A percentile compares a stretch with the other conserved stretches of the same genome.
These are phyloP conservation scores for Hypomontagnella monticulosa DNA, from an alignment of 495 filamentous ascomycete species.

Conservation along the genomic window DNA sequence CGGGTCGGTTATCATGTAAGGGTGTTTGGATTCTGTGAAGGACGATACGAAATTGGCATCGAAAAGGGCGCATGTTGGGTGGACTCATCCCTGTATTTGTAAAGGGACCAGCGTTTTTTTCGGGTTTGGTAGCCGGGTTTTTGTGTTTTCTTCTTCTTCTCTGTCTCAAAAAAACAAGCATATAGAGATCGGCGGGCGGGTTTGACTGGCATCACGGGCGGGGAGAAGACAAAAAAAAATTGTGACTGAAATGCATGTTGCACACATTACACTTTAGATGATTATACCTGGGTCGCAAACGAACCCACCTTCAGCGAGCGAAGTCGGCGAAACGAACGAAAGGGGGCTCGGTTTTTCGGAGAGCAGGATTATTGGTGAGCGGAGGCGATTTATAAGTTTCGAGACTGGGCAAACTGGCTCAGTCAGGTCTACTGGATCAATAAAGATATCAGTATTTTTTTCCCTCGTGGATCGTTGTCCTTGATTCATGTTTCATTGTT, in stretches of 20 bases:
- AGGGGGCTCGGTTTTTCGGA: not conserved
- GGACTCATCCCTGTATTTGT: constrained; percentile 21
- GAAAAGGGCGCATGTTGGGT: constrained; percentile 32
- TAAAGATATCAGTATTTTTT: constrained; percentile 23
- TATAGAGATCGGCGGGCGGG: constrained; percentile 29
- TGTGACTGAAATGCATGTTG: constrained; percentile 17
- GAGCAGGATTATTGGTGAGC: constrained; percentile 9
- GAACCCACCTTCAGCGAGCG: constrained; percentile 12
- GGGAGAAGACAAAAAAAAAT: constrained; percentile 24
- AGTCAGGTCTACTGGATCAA: constrained; percentile 31
- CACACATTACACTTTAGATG: constrained; percentile 28
- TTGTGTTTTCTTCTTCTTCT: too few species aligned
- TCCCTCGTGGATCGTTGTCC: not conserved
- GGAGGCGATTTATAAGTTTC: constrained; percentile 16
- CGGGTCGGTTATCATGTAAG: constrained; percentile 17
- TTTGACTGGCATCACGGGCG: constrained; percentile 29
- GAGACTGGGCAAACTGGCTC: constrained; percentile 9
- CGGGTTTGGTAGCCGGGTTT: constrained; percentile 6
- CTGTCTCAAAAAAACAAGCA: constrained; percentile 26
- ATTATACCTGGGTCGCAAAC: constrained; percentile 32
- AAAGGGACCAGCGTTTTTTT: constrained; percentile 24
- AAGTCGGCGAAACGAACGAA: not conserved
- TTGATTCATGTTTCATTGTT: not conserved
- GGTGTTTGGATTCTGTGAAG: constrained; percentile 19
- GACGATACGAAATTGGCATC: constrained; percentile 30